Conservation (phyloP, 2,329 filamentous ascomycete species). For the Colletotrichum ledebouriae region DNA sequence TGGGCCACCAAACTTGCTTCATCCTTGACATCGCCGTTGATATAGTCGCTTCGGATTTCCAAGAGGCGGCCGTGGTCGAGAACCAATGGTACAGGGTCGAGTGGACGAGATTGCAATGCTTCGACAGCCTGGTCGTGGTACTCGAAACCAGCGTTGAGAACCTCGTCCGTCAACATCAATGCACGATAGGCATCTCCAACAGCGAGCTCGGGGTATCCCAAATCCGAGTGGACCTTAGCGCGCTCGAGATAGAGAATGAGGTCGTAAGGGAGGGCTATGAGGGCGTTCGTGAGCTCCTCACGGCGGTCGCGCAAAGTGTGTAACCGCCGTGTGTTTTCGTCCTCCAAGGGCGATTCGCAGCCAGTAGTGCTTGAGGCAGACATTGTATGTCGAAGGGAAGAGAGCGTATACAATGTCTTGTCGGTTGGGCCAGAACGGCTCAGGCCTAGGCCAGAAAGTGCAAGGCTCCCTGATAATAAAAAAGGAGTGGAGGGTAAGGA, state of each 20-base stretch:
- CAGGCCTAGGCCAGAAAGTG: conserved; percentile 9
- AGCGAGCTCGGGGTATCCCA: conserved; percentile 91
- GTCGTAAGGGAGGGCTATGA: conserved; percentile 69
- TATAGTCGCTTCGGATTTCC: conserved; percentile 48
- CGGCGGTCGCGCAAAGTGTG: conserved; percentile 67
- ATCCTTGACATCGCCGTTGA: conserved; percentile 51
- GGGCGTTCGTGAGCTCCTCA: conserved; percentile 67
- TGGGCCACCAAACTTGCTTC: conserved; percentile 52
- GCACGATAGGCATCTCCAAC: conserved; percentile 92
- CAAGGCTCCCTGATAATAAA: conserved; percentile 21
- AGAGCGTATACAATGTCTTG: conserved; percentile 21
- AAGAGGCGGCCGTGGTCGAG: conserved; percentile 59
- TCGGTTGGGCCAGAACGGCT: conserved; percentile 12
- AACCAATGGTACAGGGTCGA: conserved; percentile 57
- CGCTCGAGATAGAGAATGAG: conserved; percentile 76
- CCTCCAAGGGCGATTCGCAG: conserved; percentile 32
- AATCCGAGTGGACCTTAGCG: conserved; percentile 76
- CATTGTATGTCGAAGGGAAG: conserved; percentile 19
- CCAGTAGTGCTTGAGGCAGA: conserved; percentile 35
- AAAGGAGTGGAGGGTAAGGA: neutral
- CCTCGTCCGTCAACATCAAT: conserved; percentile 86
- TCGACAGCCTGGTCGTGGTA: conserved; percentile 79
- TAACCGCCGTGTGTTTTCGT: conserved; percentile 42
- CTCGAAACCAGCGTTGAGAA: conserved; percentile 83
- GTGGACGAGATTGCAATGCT: conserved; percentile 59